phyloP scores from a whole-genome alignment of 1,284 basidiomycete genomes.

The Rhodotorula mucilaginosa region DNA sequence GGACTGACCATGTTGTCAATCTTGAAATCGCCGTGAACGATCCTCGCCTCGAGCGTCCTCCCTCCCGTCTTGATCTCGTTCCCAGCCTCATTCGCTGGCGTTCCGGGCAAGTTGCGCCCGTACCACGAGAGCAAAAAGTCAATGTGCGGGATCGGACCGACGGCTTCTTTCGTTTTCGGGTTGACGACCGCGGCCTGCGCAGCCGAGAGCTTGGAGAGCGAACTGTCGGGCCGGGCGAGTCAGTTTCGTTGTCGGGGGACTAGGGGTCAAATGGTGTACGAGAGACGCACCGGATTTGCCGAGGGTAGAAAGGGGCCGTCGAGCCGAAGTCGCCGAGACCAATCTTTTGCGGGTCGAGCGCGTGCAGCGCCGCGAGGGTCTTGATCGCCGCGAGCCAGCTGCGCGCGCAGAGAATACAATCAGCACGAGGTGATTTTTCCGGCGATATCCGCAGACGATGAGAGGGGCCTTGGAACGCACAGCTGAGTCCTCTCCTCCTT shows the following conservation, averaged over 20 bases:
- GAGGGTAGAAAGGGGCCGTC: conserved; percentile 74
- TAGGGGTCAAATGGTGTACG: no score
- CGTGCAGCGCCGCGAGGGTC: conserved; percentile 71
- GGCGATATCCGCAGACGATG: no score
- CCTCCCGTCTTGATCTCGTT: not conserved
- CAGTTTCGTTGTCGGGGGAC: not conserved
- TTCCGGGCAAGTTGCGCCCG: conserved; percentile 60
- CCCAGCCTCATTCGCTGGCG: conserved; percentile 57
- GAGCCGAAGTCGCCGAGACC: conserved; percentile 78
- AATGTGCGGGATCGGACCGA: conserved; percentile 69
- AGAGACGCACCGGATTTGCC: conserved; percentile 67
- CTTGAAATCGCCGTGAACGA: conserved; percentile 96
- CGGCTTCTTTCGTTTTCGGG: conserved; percentile 54
- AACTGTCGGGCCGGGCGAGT: conserved; percentile 43
- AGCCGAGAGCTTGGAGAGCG: conserved; percentile 68
- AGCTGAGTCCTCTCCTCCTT: conserved; percentile 66
- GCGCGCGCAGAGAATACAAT: conserved; percentile 7
- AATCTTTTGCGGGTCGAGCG: conserved; percentile 65
- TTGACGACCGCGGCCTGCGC: conserved; percentile 62
- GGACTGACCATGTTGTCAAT: conserved; percentile 71
- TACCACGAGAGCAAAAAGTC: conserved; percentile 77
- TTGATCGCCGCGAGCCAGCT: conserved; percentile 75
- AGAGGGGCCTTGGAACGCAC: conserved; percentile 51
- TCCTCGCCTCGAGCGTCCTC: conserved; percentile 55
- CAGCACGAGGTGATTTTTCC: not conserved